Evolutionary conservation across 2,329 filamentous ascomycete genomes (phyloP), one percentile per base, ranked within the genome.

Genomic region (Xylariales sp.): DNA sequence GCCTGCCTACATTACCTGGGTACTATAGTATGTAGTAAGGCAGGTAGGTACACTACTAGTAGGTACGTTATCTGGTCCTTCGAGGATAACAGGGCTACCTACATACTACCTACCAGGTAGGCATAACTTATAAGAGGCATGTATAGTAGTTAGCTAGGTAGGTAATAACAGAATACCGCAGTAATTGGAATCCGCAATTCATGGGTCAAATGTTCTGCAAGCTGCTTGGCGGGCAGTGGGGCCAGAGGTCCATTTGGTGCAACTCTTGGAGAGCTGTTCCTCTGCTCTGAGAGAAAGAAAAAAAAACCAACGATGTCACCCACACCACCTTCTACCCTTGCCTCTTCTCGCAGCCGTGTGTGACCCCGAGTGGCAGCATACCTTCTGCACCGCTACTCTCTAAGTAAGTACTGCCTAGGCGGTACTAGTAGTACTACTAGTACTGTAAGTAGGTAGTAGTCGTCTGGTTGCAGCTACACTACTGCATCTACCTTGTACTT

Each of bases 361-460:
- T 77, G 73, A 73, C 66, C 77, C 74, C 73, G 75, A 77, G 76
- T 75, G 72, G 72, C 70, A 77, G 74, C 74, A 73, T 65, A 70
- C 69, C 49, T 36, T 65, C 74, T 75, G 74, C 74, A 78, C 72
- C 71, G 74, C 76, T 74, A 73, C 71, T 73, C 65, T 68, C 65
- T 8, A 39, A 23, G 23, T 23, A 23, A 23, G 23, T 23, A 23
- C 23, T 23, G 2, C 23, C 23, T 23, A 23, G 23, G 23, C 23
- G 23, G 23, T 23, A 23, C 23, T 23, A 23, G 23, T 23, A 2
- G 23, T 23, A 23, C n/a, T n/a, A n/a, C n/a, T n/a, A n/a, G n/a
- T n/a, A n/a, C n/a, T n/a, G n/a, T n/a, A n/a, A n/a, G n/a, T n/a
- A n/a, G n/a, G 23, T 23, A 1, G 23, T 23, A 23, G 23, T 23